These are phyloP conservation scores for Hirsutella minnesotensis DNA, from an alignment of 2,329 filamentous ascomycete genomes.

Conservation along the genomic window DNA sequence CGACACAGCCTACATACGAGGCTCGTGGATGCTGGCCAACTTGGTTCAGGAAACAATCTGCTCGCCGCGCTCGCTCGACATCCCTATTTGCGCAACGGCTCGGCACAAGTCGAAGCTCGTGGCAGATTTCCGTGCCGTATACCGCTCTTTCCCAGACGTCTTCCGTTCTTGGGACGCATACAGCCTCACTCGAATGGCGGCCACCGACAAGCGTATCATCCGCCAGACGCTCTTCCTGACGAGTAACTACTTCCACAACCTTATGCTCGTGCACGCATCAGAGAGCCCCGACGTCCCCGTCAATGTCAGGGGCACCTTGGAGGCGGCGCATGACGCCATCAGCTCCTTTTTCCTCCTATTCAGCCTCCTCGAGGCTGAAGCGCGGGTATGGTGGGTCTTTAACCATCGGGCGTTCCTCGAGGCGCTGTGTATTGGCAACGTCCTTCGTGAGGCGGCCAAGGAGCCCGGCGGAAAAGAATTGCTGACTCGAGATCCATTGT, in stretches of 20 bases:
- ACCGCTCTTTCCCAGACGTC: conserved; percentile 58
- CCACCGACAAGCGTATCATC: conserved; percentile 52
- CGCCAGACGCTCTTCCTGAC: conserved; percentile 67
- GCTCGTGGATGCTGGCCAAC: conserved; percentile 69
- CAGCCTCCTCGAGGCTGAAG: conserved; percentile 55
- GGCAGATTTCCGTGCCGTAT: conserved; percentile 57
- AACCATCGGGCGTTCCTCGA: conserved; percentile 73
- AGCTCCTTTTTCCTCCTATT: conserved; percentile 64
- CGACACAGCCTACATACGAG: conserved; percentile 60
- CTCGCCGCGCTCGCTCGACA: conserved; percentile 59
- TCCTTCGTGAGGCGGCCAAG: conserved; percentile 38
- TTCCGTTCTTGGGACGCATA: conserved; percentile 58
- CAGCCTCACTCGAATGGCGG: conserved; percentile 43
- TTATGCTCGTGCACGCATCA: conserved; percentile 67
- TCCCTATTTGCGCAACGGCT: conserved; percentile 57
- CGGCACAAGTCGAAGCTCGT: conserved; percentile 60
- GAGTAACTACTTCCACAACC: conserved; percentile 74
- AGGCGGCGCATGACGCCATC: conserved; percentile 66
- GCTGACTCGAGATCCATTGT: conserved; percentile 41
- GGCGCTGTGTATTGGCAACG: conserved; percentile 54
- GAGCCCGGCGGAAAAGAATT: conserved; percentile 34
- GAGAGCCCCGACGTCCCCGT: conserved; percentile 52
- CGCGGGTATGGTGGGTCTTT: conserved; percentile 75
- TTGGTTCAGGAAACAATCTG: conserved; percentile 68
- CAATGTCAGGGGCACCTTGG: conserved; percentile 58